Conservation (phyloP, 2,329 filamentous ascomycete species). For the Bipolaris sorokiniana region DNA sequence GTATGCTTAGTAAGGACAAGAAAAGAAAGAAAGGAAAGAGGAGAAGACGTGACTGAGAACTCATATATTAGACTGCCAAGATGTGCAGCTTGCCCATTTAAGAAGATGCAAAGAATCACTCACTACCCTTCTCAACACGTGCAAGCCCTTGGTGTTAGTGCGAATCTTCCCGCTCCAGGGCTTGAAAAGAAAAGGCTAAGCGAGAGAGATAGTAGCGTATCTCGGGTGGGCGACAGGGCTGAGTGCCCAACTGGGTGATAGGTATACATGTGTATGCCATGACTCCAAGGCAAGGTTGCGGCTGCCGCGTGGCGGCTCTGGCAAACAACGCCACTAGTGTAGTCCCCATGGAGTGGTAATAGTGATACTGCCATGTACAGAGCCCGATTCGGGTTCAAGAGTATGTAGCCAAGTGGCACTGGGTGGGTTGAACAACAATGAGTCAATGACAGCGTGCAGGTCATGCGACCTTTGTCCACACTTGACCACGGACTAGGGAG, state of each 20-base stretch:
- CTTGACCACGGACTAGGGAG: not conserved
- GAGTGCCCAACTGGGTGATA: not conserved
- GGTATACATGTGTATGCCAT: not conserved
- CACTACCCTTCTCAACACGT: too few relatives aligned
- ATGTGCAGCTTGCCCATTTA: too few relatives aligned
- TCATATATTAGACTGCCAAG: too few relatives aligned
- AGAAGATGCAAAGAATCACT: too few relatives aligned
- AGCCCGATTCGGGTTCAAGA: not conserved
- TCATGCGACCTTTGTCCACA: not conserved
- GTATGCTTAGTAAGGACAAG: too few relatives aligned
- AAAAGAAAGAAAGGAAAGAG: too few relatives aligned
- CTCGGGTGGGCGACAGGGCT: not conserved
- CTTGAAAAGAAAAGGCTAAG: not conserved
- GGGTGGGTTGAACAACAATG: not conserved
- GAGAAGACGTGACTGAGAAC: too few relatives aligned
- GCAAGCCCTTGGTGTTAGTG: too few relatives aligned
- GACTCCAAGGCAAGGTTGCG: slow-evolving; percentile 1
- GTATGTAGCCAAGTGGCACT: not conserved
- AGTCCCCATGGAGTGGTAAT: slow-evolving; percentile 1
- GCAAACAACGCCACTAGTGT: slow-evolving; percentile 4
- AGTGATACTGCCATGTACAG: not conserved
- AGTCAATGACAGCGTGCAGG: not conserved
- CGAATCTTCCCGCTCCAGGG: not conserved
- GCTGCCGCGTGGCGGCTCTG: not conserved
- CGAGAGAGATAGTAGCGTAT: not conserved